Evolutionary conservation across 768 basidiomycete species (phyloP).

Genomic region (Tephrocybe sp.): DNA sequence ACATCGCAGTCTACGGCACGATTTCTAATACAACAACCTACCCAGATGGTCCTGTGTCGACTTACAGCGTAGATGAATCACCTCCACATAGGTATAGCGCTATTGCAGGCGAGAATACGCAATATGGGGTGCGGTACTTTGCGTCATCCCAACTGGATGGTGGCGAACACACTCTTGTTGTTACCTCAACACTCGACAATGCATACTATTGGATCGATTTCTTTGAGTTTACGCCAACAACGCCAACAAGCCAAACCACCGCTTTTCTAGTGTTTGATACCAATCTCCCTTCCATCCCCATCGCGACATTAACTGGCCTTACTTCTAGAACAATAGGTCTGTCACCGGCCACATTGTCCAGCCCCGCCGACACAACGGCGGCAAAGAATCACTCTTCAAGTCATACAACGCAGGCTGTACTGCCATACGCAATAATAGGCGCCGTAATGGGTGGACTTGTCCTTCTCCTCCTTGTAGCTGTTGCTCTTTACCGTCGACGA

Average conservation of each 20-base stretch:
- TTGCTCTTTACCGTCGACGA: neutral
- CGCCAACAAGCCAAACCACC: neutral
- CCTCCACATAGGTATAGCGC: neutral
- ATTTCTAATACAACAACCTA: constrained; percentile 1
- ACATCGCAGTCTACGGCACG: constrained; percentile 15
- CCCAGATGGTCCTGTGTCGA: constrained; percentile 7
- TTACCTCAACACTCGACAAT: constrained; percentile 15
- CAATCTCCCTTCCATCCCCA: neutral
- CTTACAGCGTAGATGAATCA: constrained; percentile 9
- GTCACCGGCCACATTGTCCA: no score
- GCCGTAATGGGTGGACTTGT: neutral
- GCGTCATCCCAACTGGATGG: constrained; percentile 15
- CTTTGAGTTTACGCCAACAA: constrained; percentile 3
- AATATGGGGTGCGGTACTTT: constrained; percentile 15
- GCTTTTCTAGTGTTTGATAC: neutral
- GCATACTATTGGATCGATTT: constrained; percentile 18
- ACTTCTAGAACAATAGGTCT: no score
- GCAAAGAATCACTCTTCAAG: neutral
- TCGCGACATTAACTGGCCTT: neutral
- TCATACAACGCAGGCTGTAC: neutral
- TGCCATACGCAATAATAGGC: neutral
- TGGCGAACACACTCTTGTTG: constrained; percentile 20
- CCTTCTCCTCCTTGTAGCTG: neutral
- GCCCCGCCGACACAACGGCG: no score
- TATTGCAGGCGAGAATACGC: neutral